These are phyloP conservation scores for Thalassiosira pacifica DNA, from an alignment of 352 stramenopile genomes.

Conservation along the genomic window DNA sequence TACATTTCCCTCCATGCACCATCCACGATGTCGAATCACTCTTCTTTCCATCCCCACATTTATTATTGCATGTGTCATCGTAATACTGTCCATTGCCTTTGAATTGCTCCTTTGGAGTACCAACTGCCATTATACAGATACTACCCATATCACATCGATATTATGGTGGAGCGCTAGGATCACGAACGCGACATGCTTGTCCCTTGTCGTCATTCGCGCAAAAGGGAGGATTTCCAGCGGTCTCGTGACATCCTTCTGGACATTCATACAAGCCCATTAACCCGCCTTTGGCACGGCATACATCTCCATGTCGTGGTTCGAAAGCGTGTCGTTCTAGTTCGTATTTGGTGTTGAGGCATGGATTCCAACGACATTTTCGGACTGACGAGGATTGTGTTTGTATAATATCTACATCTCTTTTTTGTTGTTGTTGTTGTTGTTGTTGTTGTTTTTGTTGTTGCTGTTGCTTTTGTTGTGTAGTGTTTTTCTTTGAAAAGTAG, in stretches of 20 bases:
- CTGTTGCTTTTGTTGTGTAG: too few species aligned
- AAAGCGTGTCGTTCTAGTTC: slow-evolving; percentile 56
- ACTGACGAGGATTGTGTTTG: neutral
- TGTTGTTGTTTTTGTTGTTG: too few species aligned
- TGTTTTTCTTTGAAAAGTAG: neutral
- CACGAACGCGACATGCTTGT: slow-evolving; percentile 29
- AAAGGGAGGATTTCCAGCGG: slow-evolving; percentile 34
- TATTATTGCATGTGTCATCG: slow-evolving; percentile 54
- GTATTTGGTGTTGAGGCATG: slow-evolving; percentile 46
- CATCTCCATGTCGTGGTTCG: slow-evolving; percentile 51
- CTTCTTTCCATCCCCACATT: slow-evolving; percentile 43
- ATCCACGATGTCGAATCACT: slow-evolving; percentile 13
- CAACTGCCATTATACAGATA: slow-evolving; percentile 52
- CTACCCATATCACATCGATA: slow-evolving; percentile 53
- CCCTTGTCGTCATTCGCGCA: slow-evolving; percentile 19
- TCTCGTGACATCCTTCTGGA: slow-evolving; percentile 48
- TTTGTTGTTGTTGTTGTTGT: neutral
- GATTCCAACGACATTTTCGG: slow-evolving; percentile 35
- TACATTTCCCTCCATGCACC: slow-evolving; percentile 25
- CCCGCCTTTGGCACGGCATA: slow-evolving; percentile 46
- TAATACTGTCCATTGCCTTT: slow-evolving; percentile 47
- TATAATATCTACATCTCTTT: neutral
- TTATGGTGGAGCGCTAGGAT: slow-evolving; percentile 39
- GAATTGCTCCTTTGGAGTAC: slow-evolving; percentile 38
- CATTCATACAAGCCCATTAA: slow-evolving; percentile 43